Evolutionary conservation across 2,329 filamentous ascomycete genomes (phyloP).

Genomic region (Bipolaris oryzae): DNA sequence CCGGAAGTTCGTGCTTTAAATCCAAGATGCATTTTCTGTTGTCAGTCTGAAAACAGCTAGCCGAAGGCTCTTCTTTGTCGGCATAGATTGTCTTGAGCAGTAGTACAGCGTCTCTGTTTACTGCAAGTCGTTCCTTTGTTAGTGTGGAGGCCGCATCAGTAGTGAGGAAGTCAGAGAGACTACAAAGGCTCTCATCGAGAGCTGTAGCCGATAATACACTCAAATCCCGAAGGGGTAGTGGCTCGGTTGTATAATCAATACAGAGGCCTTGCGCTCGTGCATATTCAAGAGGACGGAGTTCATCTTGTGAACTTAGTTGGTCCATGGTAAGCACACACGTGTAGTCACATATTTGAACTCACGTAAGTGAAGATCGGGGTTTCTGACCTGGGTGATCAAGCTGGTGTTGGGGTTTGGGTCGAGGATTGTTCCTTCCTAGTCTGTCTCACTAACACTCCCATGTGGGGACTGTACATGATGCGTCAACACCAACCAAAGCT

Average conservation of each 20-base stretch:
- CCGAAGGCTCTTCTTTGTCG: constrained; percentile 6
- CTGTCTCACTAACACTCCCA: not conserved
- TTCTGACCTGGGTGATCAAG: not conserved
- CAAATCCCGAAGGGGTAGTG: constrained; percentile 27
- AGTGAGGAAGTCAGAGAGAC: constrained; percentile 21
- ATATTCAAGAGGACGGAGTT: constrained; percentile 54
- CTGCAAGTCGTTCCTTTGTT: constrained; percentile 34
- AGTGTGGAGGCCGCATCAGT: constrained; percentile 22
- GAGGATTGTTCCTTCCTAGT: constrained; percentile 13
- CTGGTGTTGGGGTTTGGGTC: not conserved
- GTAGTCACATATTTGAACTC: not conserved
- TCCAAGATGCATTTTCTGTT: constrained; percentile 24
- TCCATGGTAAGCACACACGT: not conserved
- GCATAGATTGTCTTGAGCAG: constrained; percentile 32
- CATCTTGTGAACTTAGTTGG: constrained; percentile 27
- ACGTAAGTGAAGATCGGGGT: too few relatives aligned
- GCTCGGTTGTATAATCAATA: constrained; percentile 42
- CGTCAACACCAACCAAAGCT: not conserved
- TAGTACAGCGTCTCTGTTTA: constrained; percentile 38
- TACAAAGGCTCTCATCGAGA: constrained; percentile 27
- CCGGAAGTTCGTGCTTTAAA: constrained; percentile 55
- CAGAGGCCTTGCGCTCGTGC: constrained; percentile 55
- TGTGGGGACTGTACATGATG: not conserved
- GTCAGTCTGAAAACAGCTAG: constrained; percentile 2
- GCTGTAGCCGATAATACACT: constrained; percentile 13